Base-by-base conservation (phyloP, 2,329 filamentous ascomycete genomes). In the Ceratocystis smalleyi region DNA sequence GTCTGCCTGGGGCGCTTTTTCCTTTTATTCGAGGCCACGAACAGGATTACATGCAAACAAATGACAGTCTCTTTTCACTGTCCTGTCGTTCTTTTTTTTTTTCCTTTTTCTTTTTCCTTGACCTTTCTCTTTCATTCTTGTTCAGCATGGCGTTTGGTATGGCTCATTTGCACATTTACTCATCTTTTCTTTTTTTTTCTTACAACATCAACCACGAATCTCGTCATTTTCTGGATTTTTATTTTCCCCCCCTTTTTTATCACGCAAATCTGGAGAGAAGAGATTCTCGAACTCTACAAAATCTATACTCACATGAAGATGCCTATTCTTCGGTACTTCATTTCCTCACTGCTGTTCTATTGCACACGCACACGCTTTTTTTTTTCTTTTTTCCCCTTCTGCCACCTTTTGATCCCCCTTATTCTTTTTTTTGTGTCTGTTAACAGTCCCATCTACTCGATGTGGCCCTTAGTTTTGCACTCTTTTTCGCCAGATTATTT, bases 101-200 rank as follows among this genome's bases (percentile, higher is more conserved):
- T 61, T 43, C 43, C 8, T 47, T 17, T 32, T 49, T 40, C 54
- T 54, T 60, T 27, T 62, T 57, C 40, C 27, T 30, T 19, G 17
- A 22, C 32, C 17, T 65, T 43, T 61, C 40, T 62, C 54, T 49
- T 59, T 63, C 45, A 22, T 35, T 43, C 32, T 61, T 45, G 59
- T 65, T 62, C 61, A 66, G 64, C 64, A 65, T 65, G 64, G 64
- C 64, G 64, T 65, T 65, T 24, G 60, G 32, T 59, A 43, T 55
- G 55, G 12, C n/a, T 64, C 35, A 59, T 59, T 30, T 59, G n/a
- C n/a, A 12, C 61, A 43, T 60, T 64, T 43, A 63, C 59, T 43
- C 35, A 30, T n/a, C 49, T 5, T 45, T 24, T 65, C 64, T 67
- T 65, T 60, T 59, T 57, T 43, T 30, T 54, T 40, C 47, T 57